Evolutionary conservation across 177 flowering plant genomes (phyloP).

Genomic region (Tripterygium wilfordii): DNA sequence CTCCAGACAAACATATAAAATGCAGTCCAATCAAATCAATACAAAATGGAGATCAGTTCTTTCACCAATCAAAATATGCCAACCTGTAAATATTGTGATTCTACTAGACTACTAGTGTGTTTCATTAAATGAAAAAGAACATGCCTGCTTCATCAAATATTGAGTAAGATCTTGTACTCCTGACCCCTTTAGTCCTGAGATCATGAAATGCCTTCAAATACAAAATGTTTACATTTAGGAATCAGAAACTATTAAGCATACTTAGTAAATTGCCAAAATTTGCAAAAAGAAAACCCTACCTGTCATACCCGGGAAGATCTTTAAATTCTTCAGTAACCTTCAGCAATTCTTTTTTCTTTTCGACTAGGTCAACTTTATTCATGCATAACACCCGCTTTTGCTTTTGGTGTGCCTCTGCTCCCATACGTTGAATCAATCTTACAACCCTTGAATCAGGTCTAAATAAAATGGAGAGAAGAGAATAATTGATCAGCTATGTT

Average conservation of each 20-base stretch:
- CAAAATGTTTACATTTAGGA: too few species aligned
- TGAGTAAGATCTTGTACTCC: constrained; percentile 83
- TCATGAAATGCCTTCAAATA: constrained; percentile 73
- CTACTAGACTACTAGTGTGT: not conserved
- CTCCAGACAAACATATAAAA: too few species aligned
- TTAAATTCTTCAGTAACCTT: constrained; percentile 73
- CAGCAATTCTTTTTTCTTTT: constrained; percentile 76
- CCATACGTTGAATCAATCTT: constrained; percentile 68
- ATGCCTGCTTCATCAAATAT: constrained; percentile 85
- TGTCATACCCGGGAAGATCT: constrained; percentile 88
- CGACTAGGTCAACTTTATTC: constrained; percentile 89
- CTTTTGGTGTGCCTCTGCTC: constrained; percentile 45
- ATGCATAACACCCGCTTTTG: constrained; percentile 90
- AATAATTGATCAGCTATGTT: not conserved
- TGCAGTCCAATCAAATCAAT: too few species aligned
- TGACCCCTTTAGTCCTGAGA: constrained; percentile 90
- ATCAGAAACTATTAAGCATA: constrained; percentile 3
- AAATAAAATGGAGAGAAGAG: constrained; percentile 4
- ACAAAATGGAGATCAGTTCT: too few species aligned
- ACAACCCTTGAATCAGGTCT: constrained; percentile 86
- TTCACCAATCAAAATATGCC: too few species aligned
- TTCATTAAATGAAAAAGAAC: constrained; percentile 5
- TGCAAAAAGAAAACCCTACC: constrained; percentile 39
- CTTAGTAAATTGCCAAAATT: too few species aligned
- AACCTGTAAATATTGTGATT: too few species aligned